Evolutionary conservation across 2,329 filamentous ascomycete genomes (phyloP).

Genomic region (Scedosporium minutisporum): DNA sequence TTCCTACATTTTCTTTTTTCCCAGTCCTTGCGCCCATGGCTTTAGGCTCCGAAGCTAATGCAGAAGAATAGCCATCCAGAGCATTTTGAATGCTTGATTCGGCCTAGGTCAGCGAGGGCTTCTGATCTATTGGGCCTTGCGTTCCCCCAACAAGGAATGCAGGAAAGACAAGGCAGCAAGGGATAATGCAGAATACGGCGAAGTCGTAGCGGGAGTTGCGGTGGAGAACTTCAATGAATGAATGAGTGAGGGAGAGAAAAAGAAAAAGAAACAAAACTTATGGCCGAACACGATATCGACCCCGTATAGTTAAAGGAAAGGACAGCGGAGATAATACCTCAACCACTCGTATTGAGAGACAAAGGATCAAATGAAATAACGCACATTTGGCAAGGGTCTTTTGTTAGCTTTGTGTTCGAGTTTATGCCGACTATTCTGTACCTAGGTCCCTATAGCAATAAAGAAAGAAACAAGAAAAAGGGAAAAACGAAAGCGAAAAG

Average conservation of each 20-base stretch:
- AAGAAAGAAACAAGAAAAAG: background rate
- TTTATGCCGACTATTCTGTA: background rate
- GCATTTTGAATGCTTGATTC: conserved; percentile 18
- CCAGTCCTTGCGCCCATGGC: background rate
- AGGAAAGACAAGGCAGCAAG: too few relatives aligned
- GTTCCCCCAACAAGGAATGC: background rate
- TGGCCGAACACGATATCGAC: too few relatives aligned
- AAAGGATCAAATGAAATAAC: too few relatives aligned
- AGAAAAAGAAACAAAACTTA: too few relatives aligned
- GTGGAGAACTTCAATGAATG: too few relatives aligned
- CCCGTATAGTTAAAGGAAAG: too few relatives aligned
- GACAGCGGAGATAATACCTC: too few relatives aligned
- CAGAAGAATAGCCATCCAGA: conserved; percentile 18
- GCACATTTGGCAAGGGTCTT: background rate
- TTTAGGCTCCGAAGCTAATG: background rate
- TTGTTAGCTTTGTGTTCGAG: background rate
- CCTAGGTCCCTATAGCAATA: background rate
- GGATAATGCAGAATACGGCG: too few relatives aligned
- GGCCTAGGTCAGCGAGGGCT: background rate
- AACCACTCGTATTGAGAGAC: too few relatives aligned
- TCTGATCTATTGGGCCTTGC: conserved; percentile 3
- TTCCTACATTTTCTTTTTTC: background rate
- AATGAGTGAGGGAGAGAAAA: too few relatives aligned
- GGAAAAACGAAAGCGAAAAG: background rate
- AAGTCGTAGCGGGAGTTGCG: too few relatives aligned